Conservation (phyloP, 2,329 filamentous ascomycete species). For the Alternaria novae-zelandiae region DNA sequence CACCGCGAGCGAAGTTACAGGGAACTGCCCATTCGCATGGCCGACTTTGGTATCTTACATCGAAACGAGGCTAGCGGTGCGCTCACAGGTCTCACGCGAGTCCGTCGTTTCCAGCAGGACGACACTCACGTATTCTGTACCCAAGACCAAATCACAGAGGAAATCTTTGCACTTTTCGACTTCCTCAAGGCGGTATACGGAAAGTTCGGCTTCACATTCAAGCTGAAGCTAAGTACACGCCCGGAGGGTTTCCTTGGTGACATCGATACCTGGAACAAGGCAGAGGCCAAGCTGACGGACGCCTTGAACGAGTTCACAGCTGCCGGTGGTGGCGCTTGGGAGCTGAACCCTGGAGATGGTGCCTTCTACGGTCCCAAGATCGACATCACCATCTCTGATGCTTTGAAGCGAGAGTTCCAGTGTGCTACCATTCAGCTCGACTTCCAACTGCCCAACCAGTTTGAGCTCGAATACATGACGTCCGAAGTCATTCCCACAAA, state of each 20-base stretch:
- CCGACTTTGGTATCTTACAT: slow-evolving; percentile 95
- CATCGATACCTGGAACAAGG: slow-evolving; percentile 84
- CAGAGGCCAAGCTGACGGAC: slow-evolving; percentile 79
- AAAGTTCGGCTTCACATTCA: slow-evolving; percentile 87
- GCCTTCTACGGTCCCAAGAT: slow-evolving; percentile 99
- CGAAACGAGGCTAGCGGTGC: slow-evolving; percentile 95
- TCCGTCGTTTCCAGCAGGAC: slow-evolving; percentile 93
- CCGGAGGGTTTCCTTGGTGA: slow-evolving; percentile 89
- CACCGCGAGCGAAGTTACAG: slow-evolving; percentile 85
- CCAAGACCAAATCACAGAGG: slow-evolving; percentile 75
- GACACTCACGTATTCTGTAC: slow-evolving; percentile 96
- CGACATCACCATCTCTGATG: slow-evolving; percentile 92
- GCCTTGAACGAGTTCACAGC: slow-evolving; percentile 76
- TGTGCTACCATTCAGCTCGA: slow-evolving; percentile 95
- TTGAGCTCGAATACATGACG: slow-evolving; percentile 85
- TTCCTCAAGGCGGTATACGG: slow-evolving; percentile 83
- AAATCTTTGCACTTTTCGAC: slow-evolving; percentile 85
- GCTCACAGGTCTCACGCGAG: slow-evolving; percentile 86
- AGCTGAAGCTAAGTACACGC: slow-evolving; percentile 90
- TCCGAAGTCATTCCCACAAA: slow-evolving; percentile 63
- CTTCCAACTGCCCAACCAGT: slow-evolving; percentile 84
- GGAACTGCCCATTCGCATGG: slow-evolving; percentile 88
- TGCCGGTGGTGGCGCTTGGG: slow-evolving; percentile 73
- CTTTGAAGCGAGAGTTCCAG: slow-evolving; percentile 82
- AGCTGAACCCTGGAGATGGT: slow-evolving; percentile 91